These are phyloP conservation scores for Phaseolus coccineus DNA, from an alignment of 331 rosid genomes.

Conservation along the genomic window DNA sequence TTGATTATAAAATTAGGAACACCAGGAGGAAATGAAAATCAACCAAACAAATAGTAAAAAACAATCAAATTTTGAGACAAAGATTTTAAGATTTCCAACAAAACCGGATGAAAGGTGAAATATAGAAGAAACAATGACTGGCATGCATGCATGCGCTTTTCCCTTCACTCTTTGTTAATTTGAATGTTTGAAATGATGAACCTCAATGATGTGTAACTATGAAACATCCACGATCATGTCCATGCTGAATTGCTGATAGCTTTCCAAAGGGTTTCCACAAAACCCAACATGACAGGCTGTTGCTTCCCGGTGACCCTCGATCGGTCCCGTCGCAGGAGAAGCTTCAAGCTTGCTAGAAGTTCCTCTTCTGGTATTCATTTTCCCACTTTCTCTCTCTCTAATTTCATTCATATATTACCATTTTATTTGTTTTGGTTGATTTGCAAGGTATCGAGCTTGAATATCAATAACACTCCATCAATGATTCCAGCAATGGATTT, in stretches of 20 bases:
- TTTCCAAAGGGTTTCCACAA: not conserved
- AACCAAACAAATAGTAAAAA: conserved; percentile 35
- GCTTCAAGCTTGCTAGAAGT: conserved; percentile 33
- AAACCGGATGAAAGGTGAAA: conserved; percentile 30
- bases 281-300: conserved; percentile 49
- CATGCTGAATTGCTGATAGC: conserved; percentile 27
- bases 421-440: not conserved
- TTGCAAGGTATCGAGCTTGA: too few relatives aligned
- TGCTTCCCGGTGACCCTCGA: conserved; percentile 53
- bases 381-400: conserved; percentile 15
- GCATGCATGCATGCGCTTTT: not conserved
- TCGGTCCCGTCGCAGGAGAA: conserved; percentile 25
- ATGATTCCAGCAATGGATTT: too few relatives aligned
- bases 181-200: conserved; percentile 17
- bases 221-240: not conserved
- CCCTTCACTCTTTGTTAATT: not conserved
- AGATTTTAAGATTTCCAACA: not conserved
- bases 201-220: not conserved
- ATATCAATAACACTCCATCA: too few relatives aligned
- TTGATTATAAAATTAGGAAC: not conserved
- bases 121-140: conserved; percentile 42
- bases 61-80: conserved; percentile 1
- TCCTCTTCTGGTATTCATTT: conserved; percentile 33
- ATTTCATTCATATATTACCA: conserved; percentile 24
- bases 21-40: not conserved